A percentile compares a stretch with the other conserved stretches of the same genome.
phyloP scores from a whole-genome alignment of 2,329 filamentous ascomycete species.

The Hymenoscyphus fraxineus region DNA sequence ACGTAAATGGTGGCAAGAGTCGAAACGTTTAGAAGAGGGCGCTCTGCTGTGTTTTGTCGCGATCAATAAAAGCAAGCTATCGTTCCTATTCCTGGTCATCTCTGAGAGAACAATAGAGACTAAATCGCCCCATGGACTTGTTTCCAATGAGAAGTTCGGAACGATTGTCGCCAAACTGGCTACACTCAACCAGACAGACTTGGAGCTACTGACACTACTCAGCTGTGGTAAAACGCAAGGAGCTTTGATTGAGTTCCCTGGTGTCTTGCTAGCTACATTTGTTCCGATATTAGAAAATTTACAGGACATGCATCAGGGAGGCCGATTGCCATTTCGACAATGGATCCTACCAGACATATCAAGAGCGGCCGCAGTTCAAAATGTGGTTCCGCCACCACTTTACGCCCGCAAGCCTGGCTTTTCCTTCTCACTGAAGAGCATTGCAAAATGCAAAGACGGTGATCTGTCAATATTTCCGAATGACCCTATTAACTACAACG shows the following conservation, averaged over 20 bases:
- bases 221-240: constrained; percentile 15
- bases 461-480: constrained; percentile 42
- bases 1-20: constrained; percentile 24
- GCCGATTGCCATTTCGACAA: constrained; percentile 36
- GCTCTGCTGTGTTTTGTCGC: constrained; percentile 21
- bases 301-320: constrained; percentile 45
- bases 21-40: constrained; percentile 24
- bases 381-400: constrained; percentile 6
- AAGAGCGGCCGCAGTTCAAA: constrained; percentile 33
- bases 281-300: constrained; percentile 51
- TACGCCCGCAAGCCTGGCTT: constrained; percentile 10
- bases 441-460: constrained; percentile 35
- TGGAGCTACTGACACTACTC: constrained; percentile 19
- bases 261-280: constrained; percentile 32
- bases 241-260: constrained; percentile 34
- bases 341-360: constrained; percentile 24
- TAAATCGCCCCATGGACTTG: constrained; percentile 16
- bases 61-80: constrained; percentile 11
- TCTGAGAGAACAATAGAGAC: constrained; percentile 23
- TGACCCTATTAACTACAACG: constrained; percentile 23
- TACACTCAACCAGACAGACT: constrained; percentile 16
- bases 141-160: constrained; percentile 16
- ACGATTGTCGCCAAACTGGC: constrained; percentile 29
- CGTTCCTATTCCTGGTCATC: constrained; percentile 17
- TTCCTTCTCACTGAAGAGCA: constrained; percentile 18